Percentiles rank a stretch among this genome's conserved stretches.
Conservation (phyloP, 371 early-diverging fungal species). For the Fennellomyces sp. region DNA sequence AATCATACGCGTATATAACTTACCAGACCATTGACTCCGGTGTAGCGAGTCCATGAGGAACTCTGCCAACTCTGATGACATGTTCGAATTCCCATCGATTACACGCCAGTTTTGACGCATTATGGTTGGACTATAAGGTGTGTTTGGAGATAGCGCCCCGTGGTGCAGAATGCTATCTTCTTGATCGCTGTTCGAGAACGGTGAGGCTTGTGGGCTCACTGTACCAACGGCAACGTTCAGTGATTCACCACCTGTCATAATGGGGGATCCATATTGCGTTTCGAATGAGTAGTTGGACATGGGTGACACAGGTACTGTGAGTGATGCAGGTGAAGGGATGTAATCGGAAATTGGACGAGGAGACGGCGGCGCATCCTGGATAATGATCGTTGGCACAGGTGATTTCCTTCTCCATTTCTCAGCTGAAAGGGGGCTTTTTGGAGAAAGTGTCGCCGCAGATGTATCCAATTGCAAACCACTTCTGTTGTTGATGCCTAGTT, state of each 20-base stretch:
- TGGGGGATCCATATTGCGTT: slow-evolving; percentile 19
- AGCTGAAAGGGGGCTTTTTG: neutral
- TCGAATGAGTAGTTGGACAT: slow-evolving; percentile 35
- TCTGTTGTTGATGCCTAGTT: slow-evolving; percentile 24
- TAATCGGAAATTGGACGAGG: slow-evolving; percentile 8
- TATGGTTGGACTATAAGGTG: slow-evolving; percentile 15
- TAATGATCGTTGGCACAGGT: slow-evolving; percentile 41
- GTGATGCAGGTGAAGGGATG: slow-evolving; percentile 11
- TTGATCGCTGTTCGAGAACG: slow-evolving; percentile 22
- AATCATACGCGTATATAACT: too few relatives aligned
- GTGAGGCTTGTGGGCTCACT: slow-evolving; percentile 17
- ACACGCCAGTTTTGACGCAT: slow-evolving; percentile 26
- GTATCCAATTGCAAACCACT: slow-evolving; percentile 9
- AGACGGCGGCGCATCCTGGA: slow-evolving; percentile 27
- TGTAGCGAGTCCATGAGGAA: slow-evolving; percentile 35
- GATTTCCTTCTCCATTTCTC: slow-evolving; percentile 3
- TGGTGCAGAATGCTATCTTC: slow-evolving; percentile 13
- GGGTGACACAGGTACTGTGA: slow-evolving; percentile 26
- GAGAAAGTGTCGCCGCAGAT: slow-evolving; percentile 3
- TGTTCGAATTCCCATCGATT: slow-evolving; percentile 36
- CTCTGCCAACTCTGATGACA: slow-evolving; percentile 38
- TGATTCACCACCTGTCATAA: slow-evolving; percentile 14
- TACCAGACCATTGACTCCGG: slow-evolving; percentile 35
- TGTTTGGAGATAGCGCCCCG: slow-evolving; percentile 5
- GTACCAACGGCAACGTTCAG: slow-evolving; percentile 24